phyloP scores from a whole-genome alignment of 1,284 basidiomycete genomes.

The Cryptococcus wingfieldii region DNA sequence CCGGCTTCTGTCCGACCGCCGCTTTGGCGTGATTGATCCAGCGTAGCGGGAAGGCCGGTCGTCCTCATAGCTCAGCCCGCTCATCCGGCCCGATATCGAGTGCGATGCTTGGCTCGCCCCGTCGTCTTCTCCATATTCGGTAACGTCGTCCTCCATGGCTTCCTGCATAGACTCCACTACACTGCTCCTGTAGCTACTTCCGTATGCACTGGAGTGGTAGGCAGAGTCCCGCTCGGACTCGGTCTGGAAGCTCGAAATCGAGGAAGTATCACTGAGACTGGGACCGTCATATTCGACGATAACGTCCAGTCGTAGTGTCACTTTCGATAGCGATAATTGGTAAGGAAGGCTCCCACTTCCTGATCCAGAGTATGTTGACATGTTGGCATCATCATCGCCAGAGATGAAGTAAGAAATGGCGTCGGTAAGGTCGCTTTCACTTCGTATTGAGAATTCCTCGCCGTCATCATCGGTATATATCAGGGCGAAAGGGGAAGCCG shows the following conservation, averaged over 20 bases:
- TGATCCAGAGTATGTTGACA: conserved; percentile 59
- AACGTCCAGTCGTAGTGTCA: conserved; percentile 70
- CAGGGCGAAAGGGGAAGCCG: conserved; percentile 63
- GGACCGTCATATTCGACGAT: conserved; percentile 82
- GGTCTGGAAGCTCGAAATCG: conserved; percentile 54
- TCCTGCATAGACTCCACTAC: neutral
- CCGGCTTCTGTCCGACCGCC: conserved; percentile 2
- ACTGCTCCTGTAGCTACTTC: conserved; percentile 6
- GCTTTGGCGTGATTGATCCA: conserved; percentile 4
- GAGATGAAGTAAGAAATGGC: conserved; percentile 79
- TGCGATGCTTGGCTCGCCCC: conserved; percentile 1
- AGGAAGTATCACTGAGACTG: conserved; percentile 80
- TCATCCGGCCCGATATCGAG: neutral
- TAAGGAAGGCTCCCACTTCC: conserved; percentile 1
- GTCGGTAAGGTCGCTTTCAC: conserved; percentile 71
- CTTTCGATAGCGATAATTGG: conserved; percentile 50
- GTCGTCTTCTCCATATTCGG: conserved; percentile 1
- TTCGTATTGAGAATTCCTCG: conserved; percentile 64
- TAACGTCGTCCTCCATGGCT: conserved; percentile 5
- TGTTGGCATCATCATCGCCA: conserved; percentile 62
- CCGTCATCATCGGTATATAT: conserved; percentile 81
- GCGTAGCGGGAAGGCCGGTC: neutral
- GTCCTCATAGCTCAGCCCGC: neutral
- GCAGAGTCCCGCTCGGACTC: conserved; percentile 10
- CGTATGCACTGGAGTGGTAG: conserved; percentile 17